These are phyloP conservation scores for Monosporozyma siamensis DNA, from an alignment of 805 yeast genomes.

Conservation along the genomic window DNA sequence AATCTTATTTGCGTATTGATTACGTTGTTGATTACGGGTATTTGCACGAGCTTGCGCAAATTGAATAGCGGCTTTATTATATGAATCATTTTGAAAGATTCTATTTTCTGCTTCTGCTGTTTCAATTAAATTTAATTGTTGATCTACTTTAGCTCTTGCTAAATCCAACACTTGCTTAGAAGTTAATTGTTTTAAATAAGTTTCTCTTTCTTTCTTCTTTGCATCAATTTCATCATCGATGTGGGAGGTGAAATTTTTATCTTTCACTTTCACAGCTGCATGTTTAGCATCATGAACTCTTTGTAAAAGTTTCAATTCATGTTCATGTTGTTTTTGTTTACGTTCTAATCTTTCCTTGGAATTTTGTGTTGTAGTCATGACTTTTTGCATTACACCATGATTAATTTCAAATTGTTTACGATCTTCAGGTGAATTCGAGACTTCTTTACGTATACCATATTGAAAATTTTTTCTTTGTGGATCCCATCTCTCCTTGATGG, in stretches of 20 bases:
- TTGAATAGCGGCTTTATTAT: constrained; percentile 64
- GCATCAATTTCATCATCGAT: constrained; percentile 37
- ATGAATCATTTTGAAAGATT: constrained; percentile 37
- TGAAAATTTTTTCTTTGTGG: constrained; percentile 15
- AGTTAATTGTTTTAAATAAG: constrained; percentile 24
- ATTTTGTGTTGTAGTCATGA: constrained; percentile 7
- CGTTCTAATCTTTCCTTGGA: neutral
- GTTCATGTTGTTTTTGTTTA: constrained; percentile 39
- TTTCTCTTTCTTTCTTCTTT: constrained; percentile 26
- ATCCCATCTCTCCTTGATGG: constrained; percentile 17
- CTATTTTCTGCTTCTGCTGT: constrained; percentile 23
- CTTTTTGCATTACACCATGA: constrained; percentile 14
- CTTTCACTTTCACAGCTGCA: constrained; percentile 34
- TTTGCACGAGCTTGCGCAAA: constrained; percentile 58
- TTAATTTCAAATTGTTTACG: constrained; percentile 8
- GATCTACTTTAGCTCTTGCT: constrained; percentile 47
- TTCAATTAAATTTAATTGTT: constrained; percentile 34
- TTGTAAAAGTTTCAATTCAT: constrained; percentile 45
- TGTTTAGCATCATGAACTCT: constrained; percentile 30
- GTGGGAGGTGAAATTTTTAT: constrained; percentile 25
- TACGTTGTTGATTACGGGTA: constrained; percentile 40
- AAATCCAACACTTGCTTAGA: constrained; percentile 36
- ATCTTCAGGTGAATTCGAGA: constrained; percentile 3
- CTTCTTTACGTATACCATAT: constrained; percentile 17
- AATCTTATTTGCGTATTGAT: constrained; percentile 43